phyloP scores from a whole-genome alignment of 306 rosid species.

The Quercus bicolor region DNA sequence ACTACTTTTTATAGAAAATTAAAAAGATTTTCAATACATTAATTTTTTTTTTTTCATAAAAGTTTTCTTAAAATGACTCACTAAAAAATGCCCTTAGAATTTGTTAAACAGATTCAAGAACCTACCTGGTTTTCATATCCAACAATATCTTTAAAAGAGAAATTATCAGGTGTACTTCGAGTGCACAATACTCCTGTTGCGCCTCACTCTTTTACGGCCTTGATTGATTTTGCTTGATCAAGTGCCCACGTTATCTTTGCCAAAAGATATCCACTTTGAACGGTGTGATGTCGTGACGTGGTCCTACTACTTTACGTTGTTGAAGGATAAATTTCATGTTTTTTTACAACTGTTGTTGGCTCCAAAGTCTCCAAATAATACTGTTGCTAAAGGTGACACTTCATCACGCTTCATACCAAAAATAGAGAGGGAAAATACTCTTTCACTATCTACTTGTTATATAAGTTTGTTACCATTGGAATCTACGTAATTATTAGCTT shows the following conservation, averaged over 20 bases:
- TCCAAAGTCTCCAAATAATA: neutral
- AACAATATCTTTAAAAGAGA: neutral
- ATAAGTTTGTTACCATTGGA: too few relatives aligned
- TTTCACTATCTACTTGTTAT: neutral
- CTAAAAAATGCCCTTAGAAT: too few relatives aligned
- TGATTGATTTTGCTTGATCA: neutral
- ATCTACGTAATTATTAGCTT: too few relatives aligned
- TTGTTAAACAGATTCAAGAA: too few relatives aligned
- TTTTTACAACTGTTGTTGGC: neutral
- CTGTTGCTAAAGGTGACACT: neutral
- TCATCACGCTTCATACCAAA: neutral
- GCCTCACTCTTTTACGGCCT: neutral
- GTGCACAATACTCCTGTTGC: too few relatives aligned
- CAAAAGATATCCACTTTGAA: neutral
- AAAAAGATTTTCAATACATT: too few relatives aligned
- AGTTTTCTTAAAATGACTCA: too few relatives aligned
- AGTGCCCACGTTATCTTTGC: neutral
- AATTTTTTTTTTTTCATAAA: too few relatives aligned
- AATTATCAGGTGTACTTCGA: neutral
- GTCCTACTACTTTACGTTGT: neutral
- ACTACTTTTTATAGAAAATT: too few relatives aligned
- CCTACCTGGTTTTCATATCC: too few relatives aligned
- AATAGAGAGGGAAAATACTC: neutral
- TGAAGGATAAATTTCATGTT: neutral
- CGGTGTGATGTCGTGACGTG: neutral